Evolutionary conservation across 192 early-diverging fungal genomes (phyloP), one percentile per base, ranked within the genome.

Genomic region (Phycomyces blakesleeanus): DNA sequence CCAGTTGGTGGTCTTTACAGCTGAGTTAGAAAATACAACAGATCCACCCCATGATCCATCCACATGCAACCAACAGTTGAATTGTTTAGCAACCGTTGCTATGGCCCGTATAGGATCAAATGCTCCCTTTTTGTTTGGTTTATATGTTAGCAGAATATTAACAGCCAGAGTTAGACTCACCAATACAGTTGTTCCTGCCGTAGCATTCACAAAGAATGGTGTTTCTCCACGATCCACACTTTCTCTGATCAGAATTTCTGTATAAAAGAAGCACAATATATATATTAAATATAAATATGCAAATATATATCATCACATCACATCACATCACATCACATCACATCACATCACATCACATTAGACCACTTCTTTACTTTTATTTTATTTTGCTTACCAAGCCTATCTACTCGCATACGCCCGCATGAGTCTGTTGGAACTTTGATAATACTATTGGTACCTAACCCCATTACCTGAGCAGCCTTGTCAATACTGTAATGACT

Each of bases 171-270:
- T 63, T 38, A 34, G 54, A 27, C 53, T 51, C 59, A 80, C 78
- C 60, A 94, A 70, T 15, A 94, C 91, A 3, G 90, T 94, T 3
- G 92, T 94, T 38, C 92, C 92, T 41, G 88, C 83, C 0, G 92
- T 94, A 9, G 85, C 86, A 67, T 89, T 90, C 67, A 94, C 83
- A 63, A 92, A 91, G 57, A 91, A 92, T 15, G 92, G 92, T 11
- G 75, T 74, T 8, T 80, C 80, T 16, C 80, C 86, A 0, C 59
- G 16, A 7, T 60, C 70, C 3, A 81, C 47, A 0, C 77, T 71
- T 10, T 59, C 53, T 16, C 68, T 64, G 15, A 90, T 74, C 41
- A 81, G 27, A 1, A 62, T 64, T 37, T 79, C 82, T 81, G 18
- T 11, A 6, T 11, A 24, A n/a, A n/a, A n/a, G n/a, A n/a, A n/a